Evolutionary conservation across 2,329 filamentous ascomycete genomes (phyloP).

Genomic region (Ceratocystis colombiana): DNA sequence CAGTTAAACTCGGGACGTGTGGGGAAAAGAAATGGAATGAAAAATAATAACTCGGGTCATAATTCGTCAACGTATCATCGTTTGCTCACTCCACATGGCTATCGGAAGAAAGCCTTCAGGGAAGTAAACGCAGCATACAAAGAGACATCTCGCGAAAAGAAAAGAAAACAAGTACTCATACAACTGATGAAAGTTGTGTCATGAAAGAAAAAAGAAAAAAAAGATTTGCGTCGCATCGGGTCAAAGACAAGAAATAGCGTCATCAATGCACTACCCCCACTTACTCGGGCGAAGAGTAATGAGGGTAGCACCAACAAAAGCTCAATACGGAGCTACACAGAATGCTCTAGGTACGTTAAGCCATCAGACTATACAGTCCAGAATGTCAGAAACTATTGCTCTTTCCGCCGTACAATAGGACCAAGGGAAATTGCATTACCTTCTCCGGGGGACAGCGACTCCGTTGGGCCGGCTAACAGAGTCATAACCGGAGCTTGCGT

Average conservation of each 20-base stretch:
- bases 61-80: conserved; percentile 25
- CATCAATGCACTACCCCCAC: not conserved
- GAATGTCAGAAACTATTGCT: conserved; percentile 26
- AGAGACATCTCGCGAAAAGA: conserved; percentile 22
- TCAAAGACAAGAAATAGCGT: conserved; percentile 14
- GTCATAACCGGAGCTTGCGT: conserved; percentile 42
- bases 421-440: conserved; percentile 30
- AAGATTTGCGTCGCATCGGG: conserved; percentile 2
- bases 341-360: conserved; percentile 22
- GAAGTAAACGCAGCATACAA: conserved; percentile 13
- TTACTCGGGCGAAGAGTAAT: too few relatives aligned
- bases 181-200: conserved; percentile 14
- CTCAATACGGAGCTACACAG: conserved; percentile 14
- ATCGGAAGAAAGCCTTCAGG: not conserved
- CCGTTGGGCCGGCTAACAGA: conserved; percentile 41
- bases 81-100: conserved; percentile 1
- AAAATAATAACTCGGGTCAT: conserved; percentile 20
- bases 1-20: not conserved
- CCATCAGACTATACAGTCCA: conserved; percentile 25
- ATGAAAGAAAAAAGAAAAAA: conserved; percentile 16
- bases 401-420: conserved; percentile 20
- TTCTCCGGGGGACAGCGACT: conserved; percentile 34
- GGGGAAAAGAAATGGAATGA: not conserved
- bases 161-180: conserved; percentile 21
- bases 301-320: not conserved